phyloP scores from a whole-genome alignment of 129 eudicot genomes.

The Saposhnikovia divaricata region DNA sequence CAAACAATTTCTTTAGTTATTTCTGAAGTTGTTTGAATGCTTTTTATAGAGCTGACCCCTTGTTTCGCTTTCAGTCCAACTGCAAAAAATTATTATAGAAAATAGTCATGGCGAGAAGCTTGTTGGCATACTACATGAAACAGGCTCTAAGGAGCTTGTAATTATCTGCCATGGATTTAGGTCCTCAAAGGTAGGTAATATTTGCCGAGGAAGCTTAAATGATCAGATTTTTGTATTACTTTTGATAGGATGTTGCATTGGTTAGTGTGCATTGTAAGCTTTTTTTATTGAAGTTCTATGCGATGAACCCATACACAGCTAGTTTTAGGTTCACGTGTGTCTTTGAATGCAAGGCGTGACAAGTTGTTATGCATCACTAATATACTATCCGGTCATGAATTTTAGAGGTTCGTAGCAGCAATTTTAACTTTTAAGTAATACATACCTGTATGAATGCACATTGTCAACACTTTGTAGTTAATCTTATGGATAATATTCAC shows the following conservation, averaged over 20 bases:
- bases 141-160: constrained; percentile 59
- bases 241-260: neutral
- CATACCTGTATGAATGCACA: neutral
- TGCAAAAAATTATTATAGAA: constrained; percentile 28
- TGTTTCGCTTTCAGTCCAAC: constrained; percentile 4
- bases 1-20: neutral
- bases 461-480: neutral
- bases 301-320: neutral
- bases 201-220: neutral
- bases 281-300: neutral
- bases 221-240: neutral
- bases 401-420: neutral
- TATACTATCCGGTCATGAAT: neutral
- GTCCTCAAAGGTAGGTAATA: constrained; percentile 55
- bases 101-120: constrained; percentile 55
- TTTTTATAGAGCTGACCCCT: neutral
- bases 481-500: neutral
- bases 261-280: neutral
- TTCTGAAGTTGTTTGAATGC: neutral
- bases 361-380: neutral
- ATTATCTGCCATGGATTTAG: constrained; percentile 63
- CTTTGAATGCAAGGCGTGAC: neutral
- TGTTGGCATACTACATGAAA: constrained; percentile 72
- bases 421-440: neutral
- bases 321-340: neutral